Percentiles rank a stretch among this genome's conserved stretches.
These are phyloP conservation scores for Sclerotinia spermophila DNA, from an alignment of 2,329 filamentous ascomycete genomes.

Conservation along the genomic window DNA sequence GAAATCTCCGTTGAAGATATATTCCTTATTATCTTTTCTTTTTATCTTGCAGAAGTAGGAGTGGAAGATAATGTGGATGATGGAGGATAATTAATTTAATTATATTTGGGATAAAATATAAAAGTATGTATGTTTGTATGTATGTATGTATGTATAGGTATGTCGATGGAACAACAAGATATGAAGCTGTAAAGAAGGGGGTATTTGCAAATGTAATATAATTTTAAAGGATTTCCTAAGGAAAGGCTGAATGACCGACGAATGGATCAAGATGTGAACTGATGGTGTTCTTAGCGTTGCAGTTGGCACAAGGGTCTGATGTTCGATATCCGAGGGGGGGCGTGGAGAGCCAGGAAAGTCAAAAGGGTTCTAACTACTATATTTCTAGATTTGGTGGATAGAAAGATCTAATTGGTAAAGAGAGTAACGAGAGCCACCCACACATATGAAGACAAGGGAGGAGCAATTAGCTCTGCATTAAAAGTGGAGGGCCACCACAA, in stretches of 20 bases:
- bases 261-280: conserved; percentile 8
- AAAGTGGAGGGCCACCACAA: conserved; percentile 4
- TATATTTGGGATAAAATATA: background rate
- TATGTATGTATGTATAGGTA: background rate
- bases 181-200: conserved; percentile 2
- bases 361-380: background rate
- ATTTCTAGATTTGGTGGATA: background rate
- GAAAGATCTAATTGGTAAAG: background rate
- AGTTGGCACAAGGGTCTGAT: conserved; percentile 10
- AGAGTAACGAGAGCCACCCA: background rate
- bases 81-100: background rate
- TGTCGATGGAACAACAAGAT: background rate
- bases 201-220: conserved; percentile 10
- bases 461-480: background rate
- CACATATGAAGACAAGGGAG: conserved; percentile 1
- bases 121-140: background rate
- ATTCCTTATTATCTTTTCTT: background rate
- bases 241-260: background rate
- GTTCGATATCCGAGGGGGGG: conserved; percentile 7
- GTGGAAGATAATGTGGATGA: background rate
- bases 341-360: background rate
- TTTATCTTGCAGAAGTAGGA: background rate
- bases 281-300: conserved; percentile 9
- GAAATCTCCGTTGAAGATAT: conserved; percentile 14
- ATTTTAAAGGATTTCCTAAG: conserved; percentile 1